Evolutionary conservation across 768 basidiomycete genomes (phyloP), one percentile per base, ranked within the genome.

Genomic region (Lactarius vividus): DNA sequence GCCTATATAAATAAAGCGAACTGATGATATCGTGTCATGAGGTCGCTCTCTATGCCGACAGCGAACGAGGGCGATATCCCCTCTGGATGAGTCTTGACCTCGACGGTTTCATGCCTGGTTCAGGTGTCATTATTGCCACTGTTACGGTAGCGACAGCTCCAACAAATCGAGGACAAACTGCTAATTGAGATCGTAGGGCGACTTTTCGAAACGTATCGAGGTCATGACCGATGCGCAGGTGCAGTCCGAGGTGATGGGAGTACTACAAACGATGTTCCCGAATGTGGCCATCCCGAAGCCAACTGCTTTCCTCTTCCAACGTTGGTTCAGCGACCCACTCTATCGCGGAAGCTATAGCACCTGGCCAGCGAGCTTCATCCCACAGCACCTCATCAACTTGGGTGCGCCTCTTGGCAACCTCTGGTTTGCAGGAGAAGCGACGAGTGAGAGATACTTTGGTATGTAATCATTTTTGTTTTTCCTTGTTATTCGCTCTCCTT

Each of bases 31-130:
- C 9, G 58, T 13, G 23, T 4, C 29, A 1, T n/a, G 11, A 64
- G 67, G 58, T 53, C 29, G 67, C 63, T 28, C n/a, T 68, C 8
- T 68, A 68, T 29, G 63, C 67, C 0, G 67, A 64, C 20, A 42
- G 13, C 1, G 59, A 68, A 28, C 67, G 67, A 26, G 62, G 63
- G 13, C 59, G 67, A n/a, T 88, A 87, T 73, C 84, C 85, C 0
- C 80, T 88, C 15, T 88, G 87, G 87, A 86, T 88, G 69, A 83
- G 80, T 69, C 71, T 88, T 37, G 87, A 88, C 71, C 78, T 84
- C 59, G 65, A 74, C 0, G 76, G 78, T 42, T 88, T 87, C 72
- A 77, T 87, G 57, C 85, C 84, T 11, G 85, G 83, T 1, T 87
- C 84, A 1, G 81, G 84, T 18, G 78, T 88, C 59, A 57, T 85